Conservation (phyloP, 2,329 filamentous ascomycete genomes). For the Aspergillus clavatus region DNA sequence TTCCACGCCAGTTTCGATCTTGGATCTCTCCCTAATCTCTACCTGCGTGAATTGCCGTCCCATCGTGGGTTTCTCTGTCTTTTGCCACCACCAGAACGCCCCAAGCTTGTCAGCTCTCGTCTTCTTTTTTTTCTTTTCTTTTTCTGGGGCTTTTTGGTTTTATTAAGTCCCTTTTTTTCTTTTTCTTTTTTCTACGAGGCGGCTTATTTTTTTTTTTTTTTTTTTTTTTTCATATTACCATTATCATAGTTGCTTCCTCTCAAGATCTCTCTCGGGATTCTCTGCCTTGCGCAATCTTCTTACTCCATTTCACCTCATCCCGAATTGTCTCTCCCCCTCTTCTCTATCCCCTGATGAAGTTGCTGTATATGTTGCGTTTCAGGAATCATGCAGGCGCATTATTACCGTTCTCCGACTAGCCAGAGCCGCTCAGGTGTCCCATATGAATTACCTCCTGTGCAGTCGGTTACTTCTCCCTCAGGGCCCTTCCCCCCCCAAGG, state of each 20-base stretch:
- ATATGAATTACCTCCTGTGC: conserved; percentile 34
- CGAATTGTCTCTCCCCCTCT: neutral
- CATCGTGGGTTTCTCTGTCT: conserved; percentile 7
- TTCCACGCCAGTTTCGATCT: conserved; percentile 12
- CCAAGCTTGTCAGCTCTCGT: conserved; percentile 2
- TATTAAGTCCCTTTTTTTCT: neutral
- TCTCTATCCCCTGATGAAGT: conserved; percentile 16
- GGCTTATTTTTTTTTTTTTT: conserved; percentile 5
- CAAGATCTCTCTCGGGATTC: conserved; percentile 8
- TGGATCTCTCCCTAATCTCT: conserved; percentile 1
- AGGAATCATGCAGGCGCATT: conserved; percentile 31
- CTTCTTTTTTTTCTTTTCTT: conserved; percentile 1
- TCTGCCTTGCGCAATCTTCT: neutral
- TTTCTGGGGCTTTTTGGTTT: too few relatives aligned
- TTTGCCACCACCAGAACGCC: neutral
- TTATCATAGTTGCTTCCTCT: conserved; percentile 3
- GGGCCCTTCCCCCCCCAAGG: conserved; percentile 22
- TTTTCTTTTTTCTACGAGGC: neutral
- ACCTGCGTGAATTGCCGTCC: neutral
- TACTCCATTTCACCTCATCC: neutral
- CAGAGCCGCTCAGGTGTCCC: conserved; percentile 21
- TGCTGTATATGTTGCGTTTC: conserved; percentile 10
- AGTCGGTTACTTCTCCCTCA: conserved; percentile 32
- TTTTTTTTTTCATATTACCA: conserved; percentile 3
- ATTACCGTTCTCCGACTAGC: conserved; percentile 26